phyloP scores from a whole-genome alignment of 2,329 filamentous ascomycete species.

The Cladosporium sp. region DNA sequence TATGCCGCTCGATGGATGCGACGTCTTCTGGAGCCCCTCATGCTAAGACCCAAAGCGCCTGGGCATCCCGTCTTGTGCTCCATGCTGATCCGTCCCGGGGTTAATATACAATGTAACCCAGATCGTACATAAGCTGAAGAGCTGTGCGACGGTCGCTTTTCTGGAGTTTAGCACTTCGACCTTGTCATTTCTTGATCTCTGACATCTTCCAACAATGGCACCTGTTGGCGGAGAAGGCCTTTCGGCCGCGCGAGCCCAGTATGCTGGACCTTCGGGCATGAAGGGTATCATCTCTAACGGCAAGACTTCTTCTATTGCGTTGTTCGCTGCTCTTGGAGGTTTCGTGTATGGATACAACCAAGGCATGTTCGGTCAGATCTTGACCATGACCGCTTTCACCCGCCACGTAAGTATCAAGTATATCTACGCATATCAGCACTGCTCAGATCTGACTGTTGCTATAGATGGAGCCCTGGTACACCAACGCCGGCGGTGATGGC shows the following conservation, averaged over 20 bases:
- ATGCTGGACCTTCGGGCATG: constrained; percentile 21
- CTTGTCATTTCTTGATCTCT: not conserved
- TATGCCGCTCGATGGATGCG: constrained; percentile 4
- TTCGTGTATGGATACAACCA: constrained; percentile 28
- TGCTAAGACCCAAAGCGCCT: constrained; percentile 9
- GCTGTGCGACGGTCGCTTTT: not conserved
- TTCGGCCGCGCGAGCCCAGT: constrained; percentile 21
- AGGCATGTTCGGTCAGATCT: constrained; percentile 24
- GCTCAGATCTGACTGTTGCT: not conserved
- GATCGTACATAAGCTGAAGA: constrained; percentile 3
- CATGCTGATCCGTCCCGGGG: constrained; percentile 4
- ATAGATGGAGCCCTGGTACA: constrained; percentile 11
- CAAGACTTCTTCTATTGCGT: constrained; percentile 22
- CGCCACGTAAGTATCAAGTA: not conserved
- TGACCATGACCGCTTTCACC: constrained; percentile 24
- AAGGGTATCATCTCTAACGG: constrained; percentile 22
- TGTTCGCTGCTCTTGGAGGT: constrained; percentile 26
- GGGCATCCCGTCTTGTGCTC: constrained; percentile 5
- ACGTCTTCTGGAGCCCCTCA: constrained; percentile 4
- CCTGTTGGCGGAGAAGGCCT: constrained; percentile 13
- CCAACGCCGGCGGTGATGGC: not conserved
- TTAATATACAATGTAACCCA: constrained; percentile 4
- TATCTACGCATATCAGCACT: too few species aligned
- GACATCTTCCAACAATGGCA: not conserved
- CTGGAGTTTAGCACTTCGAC: not conserved